Conservation (phyloP, 305 asterid species). For the Fraxinus albicans region DNA sequence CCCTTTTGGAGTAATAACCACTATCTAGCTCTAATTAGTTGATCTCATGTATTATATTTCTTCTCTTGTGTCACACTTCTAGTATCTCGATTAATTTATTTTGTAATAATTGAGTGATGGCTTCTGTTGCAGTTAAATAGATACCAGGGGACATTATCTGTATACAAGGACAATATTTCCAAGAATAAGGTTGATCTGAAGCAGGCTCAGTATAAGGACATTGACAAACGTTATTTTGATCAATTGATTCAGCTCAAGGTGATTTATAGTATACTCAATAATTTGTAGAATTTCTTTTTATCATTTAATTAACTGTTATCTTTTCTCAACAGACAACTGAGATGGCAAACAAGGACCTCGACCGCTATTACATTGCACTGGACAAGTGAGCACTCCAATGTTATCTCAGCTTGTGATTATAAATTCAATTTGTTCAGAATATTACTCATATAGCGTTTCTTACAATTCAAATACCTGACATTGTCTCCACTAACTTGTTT, state of each 20-base stretch:
- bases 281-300: neutral
- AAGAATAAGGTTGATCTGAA: conserved; percentile 78
- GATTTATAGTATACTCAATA: conserved; percentile 20
- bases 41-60: neutral
- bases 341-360: conserved; percentile 99
- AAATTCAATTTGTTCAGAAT: neutral
- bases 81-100: neutral
- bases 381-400: conserved; percentile 73
- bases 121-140: conserved; percentile 69
- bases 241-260: conserved; percentile 97
- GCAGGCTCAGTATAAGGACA: conserved; percentile 92
- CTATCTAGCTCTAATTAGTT: neutral
- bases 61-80: conserved; percentile 15
- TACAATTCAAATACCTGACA: neutral
- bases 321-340: conserved; percentile 76
- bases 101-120: conserved; percentile 21
- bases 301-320: neutral
- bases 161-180: conserved; percentile 79
- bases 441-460: neutral
- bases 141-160: conserved; percentile 74
- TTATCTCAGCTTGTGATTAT: neutral
- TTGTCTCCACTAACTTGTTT: conserved; percentile 22
- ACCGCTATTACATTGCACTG: conserved; percentile 91
- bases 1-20: conserved; percentile 13
- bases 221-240: conserved; percentile 95